Evolutionary conservation across 176 grass and related monocot species (phyloP), one percentile per base, ranked within the genome.

Genomic region (Zizania latifolia): DNA sequence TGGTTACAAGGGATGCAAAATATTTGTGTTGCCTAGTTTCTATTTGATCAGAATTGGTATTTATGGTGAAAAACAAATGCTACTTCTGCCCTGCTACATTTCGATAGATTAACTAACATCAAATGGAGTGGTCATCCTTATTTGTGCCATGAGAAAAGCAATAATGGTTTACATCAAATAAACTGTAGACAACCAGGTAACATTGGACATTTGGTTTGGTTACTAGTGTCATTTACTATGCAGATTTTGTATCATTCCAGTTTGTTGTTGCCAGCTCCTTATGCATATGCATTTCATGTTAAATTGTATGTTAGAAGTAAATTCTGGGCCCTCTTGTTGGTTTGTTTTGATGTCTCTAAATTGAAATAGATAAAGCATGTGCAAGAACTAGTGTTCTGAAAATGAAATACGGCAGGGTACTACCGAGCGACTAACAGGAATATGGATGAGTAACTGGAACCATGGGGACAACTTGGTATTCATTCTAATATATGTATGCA

Each of bases 291-390:
- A 58, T 24, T 44, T 36, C 22, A 50, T 38, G 66, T 50, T 62
- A 29, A 46, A 70, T 39, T 86, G 34, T n/a, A 29, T 36, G 27
- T 70, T 46, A 43, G 16, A 71, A 59, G n/a, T 72, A 44, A 54
- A 51, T 22, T 16, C 19, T 70, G 23, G 11, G 12, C 70, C 56
- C 13, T 4, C 17, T 62, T 62, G 28, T 43, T 22, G 0, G 50
- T 62, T 74, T 38, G 36, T 51, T 55, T 43, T 53, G 31, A 65
- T 65, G 3, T 65, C 11, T 53, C 15, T 65, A 29, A 37, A 65
- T n/a, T 51, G n/a, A 43, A 51, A 33, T 24, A 51, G 11, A 77
- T 32, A 41, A 28, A 54, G 70, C 70, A 46, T n/a, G 70, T 86
- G 55, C 26, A 43, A 45, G 45, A 70, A 45, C 46, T 6, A 53